Base-by-base conservation (phyloP, 495 filamentous ascomycete species). In the Podospora didyma region DNA sequence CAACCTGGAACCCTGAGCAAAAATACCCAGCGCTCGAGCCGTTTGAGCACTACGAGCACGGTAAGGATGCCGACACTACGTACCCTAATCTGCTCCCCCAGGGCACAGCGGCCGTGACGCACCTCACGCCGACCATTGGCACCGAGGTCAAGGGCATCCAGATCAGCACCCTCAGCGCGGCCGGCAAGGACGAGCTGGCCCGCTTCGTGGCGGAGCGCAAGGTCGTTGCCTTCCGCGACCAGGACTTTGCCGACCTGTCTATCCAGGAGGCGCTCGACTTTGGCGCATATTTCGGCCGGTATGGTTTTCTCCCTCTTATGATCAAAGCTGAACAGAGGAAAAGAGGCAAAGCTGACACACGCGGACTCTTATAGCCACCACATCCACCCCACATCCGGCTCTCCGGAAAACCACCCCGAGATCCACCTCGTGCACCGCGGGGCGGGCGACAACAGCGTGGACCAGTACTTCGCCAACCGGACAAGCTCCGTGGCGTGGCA, bases 111-210 rank as follows among this genome's bases (percentile, higher is more conserved):
- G 62, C 76, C 21, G 70, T 82, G 20, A 73, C 65, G 7, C 74
- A 91, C 51, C 74, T 92, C 17, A 90, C 89, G 2, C 85, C 88
- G 3, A 84, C 81, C 49, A 90, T 87, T 60, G 90, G 90, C 42
- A 83, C 86, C 12, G 89, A 90, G 72, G 77, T 96, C 42, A 75
- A 71, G n/a, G 89, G 89, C 26, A 75, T 92, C 16, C 89, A 94
- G 70, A 78, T 96, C 49, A 87, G 80, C 76, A 73, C 78, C 44
- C 79, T 96, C 20, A 82, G 70, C 52, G 49, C 75, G 28, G 80
- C 80, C 2, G 89, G 85, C 53, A 92, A 90, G 69, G 87, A 94
- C 65, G 85, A 94, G 69, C 80, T 96, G 4, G 90, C 90, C 2
- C 81, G 89, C 2, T 82, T 89, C 52, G 86, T 90, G 6, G 88